Evolutionary conservation across 805 yeast species (phyloP).

Genomic region (Ogataea chonburiensis): DNA sequence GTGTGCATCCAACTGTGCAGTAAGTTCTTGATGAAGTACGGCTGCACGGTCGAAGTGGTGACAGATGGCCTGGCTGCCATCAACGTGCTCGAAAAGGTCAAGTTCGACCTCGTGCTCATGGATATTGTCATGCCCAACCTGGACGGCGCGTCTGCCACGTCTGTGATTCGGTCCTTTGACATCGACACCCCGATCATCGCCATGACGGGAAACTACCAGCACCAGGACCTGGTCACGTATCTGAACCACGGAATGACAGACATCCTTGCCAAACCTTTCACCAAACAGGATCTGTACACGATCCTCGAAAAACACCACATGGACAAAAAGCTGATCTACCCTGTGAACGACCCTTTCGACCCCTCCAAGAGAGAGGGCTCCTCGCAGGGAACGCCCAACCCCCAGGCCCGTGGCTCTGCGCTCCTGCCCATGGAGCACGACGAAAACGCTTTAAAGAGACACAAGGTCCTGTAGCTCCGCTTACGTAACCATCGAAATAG

Average conservation of each 20-base stretch:
- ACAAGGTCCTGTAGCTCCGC: slow-evolving; percentile 11
- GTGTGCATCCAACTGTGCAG: slow-evolving; percentile 82
- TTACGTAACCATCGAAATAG: slow-evolving; percentile 5
- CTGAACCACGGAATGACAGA: slow-evolving; percentile 89
- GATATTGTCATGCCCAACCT: slow-evolving; percentile 88
- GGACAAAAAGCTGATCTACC: slow-evolving; percentile 34
- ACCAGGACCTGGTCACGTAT: slow-evolving; percentile 75
- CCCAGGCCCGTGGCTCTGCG: slow-evolving; percentile 2
- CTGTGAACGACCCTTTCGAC: slow-evolving; percentile 23
- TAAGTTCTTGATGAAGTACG: slow-evolving; percentile 79
- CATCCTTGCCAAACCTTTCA: slow-evolving; percentile 90
- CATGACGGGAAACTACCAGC: slow-evolving; percentile 88
- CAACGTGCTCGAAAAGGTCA: slow-evolving; percentile 63
- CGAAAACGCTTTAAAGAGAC: slow-evolving; percentile 18
- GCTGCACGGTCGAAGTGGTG: slow-evolving; percentile 89
- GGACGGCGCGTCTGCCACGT: slow-evolving; percentile 89
- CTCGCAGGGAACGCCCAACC: slow-evolving; percentile 2
- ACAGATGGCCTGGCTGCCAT: slow-evolving; percentile 92
- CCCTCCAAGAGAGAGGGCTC: slow-evolving; percentile 13
- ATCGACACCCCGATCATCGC: slow-evolving; percentile 87
- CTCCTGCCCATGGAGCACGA: slow-evolving; percentile 3
- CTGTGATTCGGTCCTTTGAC: slow-evolving; percentile 82
- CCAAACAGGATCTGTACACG: slow-evolving; percentile 77
- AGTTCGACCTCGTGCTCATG: slow-evolving; percentile 78
- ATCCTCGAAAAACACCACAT: slow-evolving; percentile 74